Evolutionary conservation across 1,284 basidiomycete genomes (phyloP).

Genomic region (Heterobasidion parviporum): DNA sequence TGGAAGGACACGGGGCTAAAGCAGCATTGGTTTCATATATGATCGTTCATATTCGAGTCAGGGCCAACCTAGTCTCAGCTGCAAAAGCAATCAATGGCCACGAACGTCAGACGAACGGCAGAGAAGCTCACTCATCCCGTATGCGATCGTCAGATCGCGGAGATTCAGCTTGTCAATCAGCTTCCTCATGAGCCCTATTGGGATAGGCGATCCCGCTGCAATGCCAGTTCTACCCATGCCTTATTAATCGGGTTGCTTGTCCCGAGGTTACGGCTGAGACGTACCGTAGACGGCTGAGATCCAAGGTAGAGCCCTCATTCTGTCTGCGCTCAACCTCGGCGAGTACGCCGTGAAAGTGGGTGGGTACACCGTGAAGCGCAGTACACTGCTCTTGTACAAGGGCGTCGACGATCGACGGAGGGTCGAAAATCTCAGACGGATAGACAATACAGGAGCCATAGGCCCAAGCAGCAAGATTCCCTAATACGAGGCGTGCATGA

Average conservation of each 20-base stretch:
- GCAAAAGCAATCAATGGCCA: not conserved
- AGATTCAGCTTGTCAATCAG: constrained; percentile 62
- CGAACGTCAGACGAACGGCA: not conserved
- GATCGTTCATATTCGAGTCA: not conserved
- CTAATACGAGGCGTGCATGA: constrained; percentile 61
- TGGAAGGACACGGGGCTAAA: constrained; percentile 76
- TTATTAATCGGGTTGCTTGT: not conserved
- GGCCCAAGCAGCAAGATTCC: constrained; percentile 75
- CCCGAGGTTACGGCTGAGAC: constrained; percentile 2
- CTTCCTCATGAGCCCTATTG: constrained; percentile 71
- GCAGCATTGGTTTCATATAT: not conserved
- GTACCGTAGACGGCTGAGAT: constrained; percentile 48
- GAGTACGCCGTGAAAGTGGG: constrained; percentile 74
- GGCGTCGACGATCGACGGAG: constrained; percentile 58
- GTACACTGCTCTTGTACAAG: constrained; percentile 63
- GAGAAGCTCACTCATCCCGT: constrained; percentile 68
- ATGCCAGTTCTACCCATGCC: constrained; percentile 56
- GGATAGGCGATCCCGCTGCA: constrained; percentile 71
- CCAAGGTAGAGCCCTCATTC: constrained; percentile 33
- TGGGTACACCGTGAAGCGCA: constrained; percentile 78
- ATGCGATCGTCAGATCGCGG: constrained; percentile 65
- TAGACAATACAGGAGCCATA: constrained; percentile 73
- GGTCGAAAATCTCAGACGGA: constrained; percentile 58
- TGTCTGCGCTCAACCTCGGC: constrained; percentile 52
- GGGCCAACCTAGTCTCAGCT: constrained; percentile 51